A percentile compares a stretch with the other conserved stretches of the same genome.
Conservation (phyloP, 2,329 filamentous ascomycete species). For the Cladobotryum mycophilum region DNA sequence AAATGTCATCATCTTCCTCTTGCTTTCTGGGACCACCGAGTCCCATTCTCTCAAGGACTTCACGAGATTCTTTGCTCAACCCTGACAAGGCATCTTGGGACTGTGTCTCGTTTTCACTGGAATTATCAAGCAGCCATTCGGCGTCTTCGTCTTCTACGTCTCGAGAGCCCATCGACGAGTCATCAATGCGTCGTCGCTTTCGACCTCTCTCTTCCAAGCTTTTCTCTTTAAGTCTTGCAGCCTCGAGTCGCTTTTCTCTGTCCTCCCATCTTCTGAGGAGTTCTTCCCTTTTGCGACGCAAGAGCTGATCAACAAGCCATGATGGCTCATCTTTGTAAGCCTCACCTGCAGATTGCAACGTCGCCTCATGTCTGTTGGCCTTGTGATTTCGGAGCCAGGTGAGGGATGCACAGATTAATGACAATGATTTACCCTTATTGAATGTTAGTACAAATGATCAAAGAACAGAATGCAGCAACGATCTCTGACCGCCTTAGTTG, state of each 20-base stretch:
- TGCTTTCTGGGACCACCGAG: conserved; percentile 32
- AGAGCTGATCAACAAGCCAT: conserved; percentile 77
- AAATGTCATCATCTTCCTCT: conserved; percentile 38
- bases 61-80: conserved; percentile 68
- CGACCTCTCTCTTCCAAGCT: conserved; percentile 45
- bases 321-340: conserved; percentile 63
- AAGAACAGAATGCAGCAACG: not conserved
- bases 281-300: conserved; percentile 60
- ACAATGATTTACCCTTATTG: conserved; percentile 77
- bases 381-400: conserved; percentile 90
- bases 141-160: conserved; percentile 49
- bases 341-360: conserved; percentile 37
- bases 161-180: conserved; percentile 17
- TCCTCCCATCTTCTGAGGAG: conserved; percentile 62
- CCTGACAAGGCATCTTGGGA: conserved; percentile 41
- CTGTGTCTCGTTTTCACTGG: conserved; percentile 43
- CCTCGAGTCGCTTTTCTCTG: conserved; percentile 64
- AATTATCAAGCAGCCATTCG: conserved; percentile 68
- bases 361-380: conserved; percentile 49
- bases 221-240: conserved; percentile 57
- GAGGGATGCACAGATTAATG: conserved; percentile 79
- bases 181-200: conserved; percentile 42
- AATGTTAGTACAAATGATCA: not conserved
- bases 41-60: conserved; percentile 62
- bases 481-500: no score